phyloP scores from a whole-genome alignment of 495 filamentous ascomycete genomes.

The Cladorrhinum samala region DNA sequence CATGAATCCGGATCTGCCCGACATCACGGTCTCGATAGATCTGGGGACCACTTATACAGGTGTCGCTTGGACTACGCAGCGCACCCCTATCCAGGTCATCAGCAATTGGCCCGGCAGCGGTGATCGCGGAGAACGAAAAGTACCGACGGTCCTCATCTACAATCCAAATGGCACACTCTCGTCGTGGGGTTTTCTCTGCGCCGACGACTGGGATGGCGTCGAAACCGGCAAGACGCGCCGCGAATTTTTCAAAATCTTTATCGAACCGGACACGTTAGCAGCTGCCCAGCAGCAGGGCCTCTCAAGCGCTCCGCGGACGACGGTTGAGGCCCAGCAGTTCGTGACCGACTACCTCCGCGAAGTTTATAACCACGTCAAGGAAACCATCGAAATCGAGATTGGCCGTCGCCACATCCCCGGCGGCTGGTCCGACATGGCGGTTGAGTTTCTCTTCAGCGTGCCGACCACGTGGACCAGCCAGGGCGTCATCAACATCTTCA shows the following conservation, averaged over 20 bases:
- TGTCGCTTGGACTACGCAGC: constrained; percentile 47
- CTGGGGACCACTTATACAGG: constrained; percentile 59
- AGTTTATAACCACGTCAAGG: constrained; percentile 50
- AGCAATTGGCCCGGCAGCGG: constrained; percentile 56
- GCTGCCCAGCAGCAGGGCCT: constrained; percentile 34
- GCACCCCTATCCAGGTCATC: constrained; percentile 47
- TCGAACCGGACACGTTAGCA: constrained; percentile 37
- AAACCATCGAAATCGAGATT: constrained; percentile 37
- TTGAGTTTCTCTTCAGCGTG: constrained; percentile 62
- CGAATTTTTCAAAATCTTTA: constrained; percentile 59
- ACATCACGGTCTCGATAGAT: constrained; percentile 55
- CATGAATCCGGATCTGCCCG: constrained; percentile 27
- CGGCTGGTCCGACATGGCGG: constrained; percentile 41
- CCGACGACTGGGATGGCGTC: constrained; percentile 31
- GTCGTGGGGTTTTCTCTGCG: constrained; percentile 55
- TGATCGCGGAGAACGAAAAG: constrained; percentile 50
- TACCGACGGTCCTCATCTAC: constrained; percentile 52
- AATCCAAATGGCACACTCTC: constrained; percentile 32
- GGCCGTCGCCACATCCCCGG: constrained; percentile 27
- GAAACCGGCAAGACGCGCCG: constrained; percentile 24
- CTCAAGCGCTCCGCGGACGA: constrained; percentile 22
- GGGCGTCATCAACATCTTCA: constrained; percentile 52
- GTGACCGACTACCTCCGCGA: constrained; percentile 50
- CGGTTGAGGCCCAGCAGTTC: constrained; percentile 46
- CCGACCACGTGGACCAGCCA: constrained; percentile 62